Conservation (phyloP, 1,139 yeast genomes). For the Yamadazyma songkhlaensis region DNA sequence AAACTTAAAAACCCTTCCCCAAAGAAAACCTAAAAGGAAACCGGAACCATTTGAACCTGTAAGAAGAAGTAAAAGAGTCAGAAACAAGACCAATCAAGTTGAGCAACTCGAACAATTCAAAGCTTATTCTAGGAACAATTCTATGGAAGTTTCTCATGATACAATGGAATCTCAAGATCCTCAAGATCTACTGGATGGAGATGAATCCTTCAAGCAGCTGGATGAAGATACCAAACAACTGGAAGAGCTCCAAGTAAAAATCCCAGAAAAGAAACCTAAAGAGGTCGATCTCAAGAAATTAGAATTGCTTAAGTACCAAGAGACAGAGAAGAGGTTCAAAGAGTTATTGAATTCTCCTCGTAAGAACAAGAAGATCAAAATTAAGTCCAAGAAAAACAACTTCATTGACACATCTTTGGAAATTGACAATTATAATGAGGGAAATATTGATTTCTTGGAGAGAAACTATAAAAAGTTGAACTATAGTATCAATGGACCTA, state of each 20-base stretch:
- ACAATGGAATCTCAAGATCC: not conserved
- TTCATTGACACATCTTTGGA: constrained; percentile 28
- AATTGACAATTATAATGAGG: constrained; percentile 37
- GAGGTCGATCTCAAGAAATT: too few relatives aligned
- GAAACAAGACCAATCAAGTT: not conserved
- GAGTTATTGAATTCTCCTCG: constrained; percentile 10
- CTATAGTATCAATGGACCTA: constrained; percentile 1
- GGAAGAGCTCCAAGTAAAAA: too few relatives aligned
- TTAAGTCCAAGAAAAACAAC: constrained; percentile 16
- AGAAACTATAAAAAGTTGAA: constrained; percentile 2
- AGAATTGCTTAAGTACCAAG: not conserved
- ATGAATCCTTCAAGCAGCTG: not conserved
- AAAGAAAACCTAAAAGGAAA: not conserved
- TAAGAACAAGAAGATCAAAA: constrained; percentile 16
- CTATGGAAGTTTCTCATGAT: not conserved
- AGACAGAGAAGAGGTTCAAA: not conserved
- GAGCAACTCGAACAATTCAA: constrained; percentile 3
- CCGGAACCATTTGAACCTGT: not conserved
- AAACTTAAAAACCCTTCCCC: too few relatives aligned
- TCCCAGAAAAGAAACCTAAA: too few relatives aligned
- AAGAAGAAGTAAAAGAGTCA: constrained; percentile 5
- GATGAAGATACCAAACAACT: not conserved
- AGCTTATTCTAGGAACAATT: not conserved
- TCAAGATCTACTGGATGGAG: not conserved
- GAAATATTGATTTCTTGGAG: constrained; percentile 27